phyloP scores from a whole-genome alignment of 495 filamentous ascomycete genomes.

The Entonaema liquescens region DNA sequence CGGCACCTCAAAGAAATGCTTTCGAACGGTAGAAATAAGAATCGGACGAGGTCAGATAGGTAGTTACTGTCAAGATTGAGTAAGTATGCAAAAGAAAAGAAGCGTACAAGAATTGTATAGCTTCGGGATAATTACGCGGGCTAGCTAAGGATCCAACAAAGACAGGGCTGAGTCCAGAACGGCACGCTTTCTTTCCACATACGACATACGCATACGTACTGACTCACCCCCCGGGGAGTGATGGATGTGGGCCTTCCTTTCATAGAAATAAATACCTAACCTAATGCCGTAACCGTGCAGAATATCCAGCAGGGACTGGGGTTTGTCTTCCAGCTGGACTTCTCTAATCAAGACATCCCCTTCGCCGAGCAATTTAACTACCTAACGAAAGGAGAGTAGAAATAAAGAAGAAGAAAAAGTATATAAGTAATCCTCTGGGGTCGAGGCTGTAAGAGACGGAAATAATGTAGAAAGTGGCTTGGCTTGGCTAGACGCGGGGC shows the following conservation, averaged over 20 bases:
- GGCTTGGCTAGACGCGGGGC: constrained; percentile 29
- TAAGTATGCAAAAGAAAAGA: background rate
- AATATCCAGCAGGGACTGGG: background rate
- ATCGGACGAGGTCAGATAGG: background rate
- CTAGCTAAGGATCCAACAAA: constrained; percentile 26
- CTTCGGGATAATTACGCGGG: constrained; percentile 24
- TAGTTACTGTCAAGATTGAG: background rate
- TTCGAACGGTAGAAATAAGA: background rate
- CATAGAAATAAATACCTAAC: constrained; percentile 1
- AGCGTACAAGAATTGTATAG: too few relatives aligned
- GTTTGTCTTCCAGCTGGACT: background rate
- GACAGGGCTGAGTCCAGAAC: constrained; percentile 24
- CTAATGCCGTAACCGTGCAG: background rate
- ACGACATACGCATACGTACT: background rate
- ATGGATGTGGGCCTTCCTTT: constrained; percentile 1
- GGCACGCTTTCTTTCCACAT: constrained; percentile 10
- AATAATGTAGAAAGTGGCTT: constrained; percentile 22
- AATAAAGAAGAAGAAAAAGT: background rate
- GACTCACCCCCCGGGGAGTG: background rate
- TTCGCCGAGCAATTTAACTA: background rate
- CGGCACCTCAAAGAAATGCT: background rate
- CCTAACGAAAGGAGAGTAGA: background rate
- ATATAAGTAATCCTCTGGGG: background rate
- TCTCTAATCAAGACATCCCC: background rate
- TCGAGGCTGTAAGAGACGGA: constrained; percentile 13